Conservation (phyloP, 2,329 filamentous ascomycete species). For the Dactylonectria macrodidyma region DNA sequence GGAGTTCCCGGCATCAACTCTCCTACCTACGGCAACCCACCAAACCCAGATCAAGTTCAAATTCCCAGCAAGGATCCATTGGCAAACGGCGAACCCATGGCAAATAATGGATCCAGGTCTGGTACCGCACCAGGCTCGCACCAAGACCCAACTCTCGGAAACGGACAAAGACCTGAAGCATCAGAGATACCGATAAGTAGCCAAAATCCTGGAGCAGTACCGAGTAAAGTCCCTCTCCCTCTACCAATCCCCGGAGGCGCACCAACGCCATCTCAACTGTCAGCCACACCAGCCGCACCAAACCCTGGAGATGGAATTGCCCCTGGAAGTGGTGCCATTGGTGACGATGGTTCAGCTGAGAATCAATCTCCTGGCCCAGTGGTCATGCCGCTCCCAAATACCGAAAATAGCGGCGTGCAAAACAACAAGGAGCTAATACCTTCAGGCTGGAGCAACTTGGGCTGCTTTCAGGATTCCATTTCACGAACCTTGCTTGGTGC, state of each 20-base stretch:
- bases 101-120: not conserved
- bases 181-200: not conserved
- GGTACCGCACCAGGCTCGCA: not conserved
- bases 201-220: not conserved
- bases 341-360: not conserved
- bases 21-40: not conserved
- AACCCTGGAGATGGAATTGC: not conserved
- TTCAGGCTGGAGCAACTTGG: constrained; percentile 48
- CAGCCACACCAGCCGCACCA: not conserved
- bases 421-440: not conserved
- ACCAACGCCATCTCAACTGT: not conserved
- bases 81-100: not conserved
- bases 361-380: not conserved
- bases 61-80: not conserved
- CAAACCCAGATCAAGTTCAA: not conserved
- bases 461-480: constrained; percentile 51
- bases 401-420: not conserved
- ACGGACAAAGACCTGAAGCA: not conserved
- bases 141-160: not conserved
- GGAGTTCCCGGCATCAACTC: not conserved
- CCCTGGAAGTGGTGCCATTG: not conserved
- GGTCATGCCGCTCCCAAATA: not conserved
- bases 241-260: not conserved
- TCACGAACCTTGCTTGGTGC: constrained; percentile 40
- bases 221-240: not conserved